Conservation (phyloP, 1,284 basidiomycete genomes). For the Pseudozyma hubeiensis region DNA sequence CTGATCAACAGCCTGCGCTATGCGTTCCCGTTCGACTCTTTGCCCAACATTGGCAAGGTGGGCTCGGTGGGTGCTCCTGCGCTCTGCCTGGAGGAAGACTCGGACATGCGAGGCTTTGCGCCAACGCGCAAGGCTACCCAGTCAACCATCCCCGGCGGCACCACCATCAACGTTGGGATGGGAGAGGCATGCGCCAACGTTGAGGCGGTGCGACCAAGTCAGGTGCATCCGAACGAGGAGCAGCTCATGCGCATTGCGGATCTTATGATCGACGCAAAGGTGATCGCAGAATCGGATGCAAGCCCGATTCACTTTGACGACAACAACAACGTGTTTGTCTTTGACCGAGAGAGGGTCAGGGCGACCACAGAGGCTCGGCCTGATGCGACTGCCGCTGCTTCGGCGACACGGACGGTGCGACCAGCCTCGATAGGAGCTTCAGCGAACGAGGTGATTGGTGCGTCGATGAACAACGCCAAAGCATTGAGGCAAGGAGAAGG, state of each 20-base stretch:
- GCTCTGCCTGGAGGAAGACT: conserved; percentile 86
- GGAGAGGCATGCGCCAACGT: conserved; percentile 49
- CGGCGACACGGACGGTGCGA: conserved; percentile 20
- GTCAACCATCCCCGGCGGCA: conserved; percentile 38
- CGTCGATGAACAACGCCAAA: conserved; percentile 33
- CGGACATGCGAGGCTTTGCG: conserved; percentile 87
- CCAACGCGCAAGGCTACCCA: conserved; percentile 76
- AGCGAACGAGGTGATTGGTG: conserved; percentile 62
- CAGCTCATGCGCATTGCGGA: conserved; percentile 92
- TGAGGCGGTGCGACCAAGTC: conserved; percentile 56
- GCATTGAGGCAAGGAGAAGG: conserved; percentile 4
- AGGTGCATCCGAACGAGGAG: conserved; percentile 92
- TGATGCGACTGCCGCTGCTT: neutral
- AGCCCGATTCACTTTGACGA: conserved; percentile 62
- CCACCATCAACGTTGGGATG: conserved; percentile 42
- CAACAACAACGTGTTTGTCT: conserved; percentile 50
- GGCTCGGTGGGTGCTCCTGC: conserved; percentile 52
- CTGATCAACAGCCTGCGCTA: conserved; percentile 77
- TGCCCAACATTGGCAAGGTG: conserved; percentile 73
- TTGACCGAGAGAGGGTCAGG: conserved; percentile 6
- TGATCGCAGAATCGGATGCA: conserved; percentile 74
- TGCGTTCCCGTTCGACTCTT: conserved; percentile 77
- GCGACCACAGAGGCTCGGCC: neutral
- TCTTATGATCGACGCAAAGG: conserved; percentile 80
- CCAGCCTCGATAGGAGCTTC: conserved; percentile 57